A percentile compares a stretch with the other conserved stretches of the same genome.
Conservation (phyloP, 768 basidiomycete genomes). For the Amanita phalloides region DNA sequence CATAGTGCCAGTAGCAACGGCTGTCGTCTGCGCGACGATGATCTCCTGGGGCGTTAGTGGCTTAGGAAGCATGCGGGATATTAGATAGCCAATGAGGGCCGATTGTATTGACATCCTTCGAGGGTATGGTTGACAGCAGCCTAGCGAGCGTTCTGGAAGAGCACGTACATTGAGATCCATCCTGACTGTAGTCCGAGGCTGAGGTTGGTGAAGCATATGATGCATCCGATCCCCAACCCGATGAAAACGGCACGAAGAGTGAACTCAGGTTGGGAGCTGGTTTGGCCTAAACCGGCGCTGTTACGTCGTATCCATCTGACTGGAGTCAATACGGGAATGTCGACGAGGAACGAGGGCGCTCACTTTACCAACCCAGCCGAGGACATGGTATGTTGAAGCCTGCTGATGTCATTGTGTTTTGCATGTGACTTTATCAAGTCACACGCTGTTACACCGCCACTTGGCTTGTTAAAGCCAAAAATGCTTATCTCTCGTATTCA, state of each 20-base stretch:
- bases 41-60: slow-evolving; percentile 88
- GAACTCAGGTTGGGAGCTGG: slow-evolving; percentile 27
- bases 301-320: slow-evolving; percentile 1
- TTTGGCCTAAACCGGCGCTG: neutral
- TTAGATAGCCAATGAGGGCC: slow-evolving; percentile 81
- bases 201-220: slow-evolving; percentile 89
- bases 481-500: too few species aligned
- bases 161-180: slow-evolving; percentile 75
- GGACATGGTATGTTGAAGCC: slow-evolving; percentile 5
- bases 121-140: neutral
- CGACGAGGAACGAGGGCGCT: neutral
- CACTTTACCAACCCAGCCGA: neutral
- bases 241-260: slow-evolving; percentile 52
- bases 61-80: slow-evolving; percentile 63
- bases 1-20: slow-evolving; percentile 90
- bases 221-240: slow-evolving; percentile 75
- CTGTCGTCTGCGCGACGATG: slow-evolving; percentile 90
- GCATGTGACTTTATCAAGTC: too few species aligned
- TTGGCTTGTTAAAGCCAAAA: too few species aligned
- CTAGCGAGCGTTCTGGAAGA: neutral
- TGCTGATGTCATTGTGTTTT: neutral
- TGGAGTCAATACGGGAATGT: neutral
- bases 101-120: slow-evolving; percentile 92
- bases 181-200: slow-evolving; percentile 84
- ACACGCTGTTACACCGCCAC: too few species aligned